A percentile compares a stretch with the other conserved stretches of the same genome.
These are phyloP conservation scores for Brassica incana DNA, from an alignment of 345 rosid species.

Conservation along the genomic window DNA sequence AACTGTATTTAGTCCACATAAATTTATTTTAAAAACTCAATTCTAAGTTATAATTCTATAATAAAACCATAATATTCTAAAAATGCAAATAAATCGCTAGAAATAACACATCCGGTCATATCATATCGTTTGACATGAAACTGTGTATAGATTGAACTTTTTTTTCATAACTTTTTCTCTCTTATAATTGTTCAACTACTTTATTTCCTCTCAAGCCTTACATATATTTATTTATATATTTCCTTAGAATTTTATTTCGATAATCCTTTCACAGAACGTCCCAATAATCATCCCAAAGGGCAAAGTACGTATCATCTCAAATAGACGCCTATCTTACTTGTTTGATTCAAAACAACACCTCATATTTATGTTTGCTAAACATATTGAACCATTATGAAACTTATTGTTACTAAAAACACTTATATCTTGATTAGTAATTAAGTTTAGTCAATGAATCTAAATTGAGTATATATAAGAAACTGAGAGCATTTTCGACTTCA, in stretches of 20 bases:
- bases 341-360: constrained; percentile 2
- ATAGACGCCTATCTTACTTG: background rate
- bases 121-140: background rate
- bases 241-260: background rate
- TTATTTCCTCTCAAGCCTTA: background rate
- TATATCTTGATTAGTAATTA: background rate
- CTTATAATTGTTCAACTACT: constrained; percentile 5
- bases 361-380: constrained; percentile 3
- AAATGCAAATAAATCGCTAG: background rate
- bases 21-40: constrained; percentile 1
- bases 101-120: background rate
- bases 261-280: background rate
- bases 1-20: background rate
- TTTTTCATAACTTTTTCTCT: background rate
- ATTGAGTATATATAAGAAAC: background rate
- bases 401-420: background rate
- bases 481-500: no score
- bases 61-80: background rate
- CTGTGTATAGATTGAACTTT: background rate
- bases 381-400: background rate
- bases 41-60: background rate
- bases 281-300: constrained; percentile 29
- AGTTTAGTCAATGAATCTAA: background rate
- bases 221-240: background rate
- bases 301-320: constrained; percentile 14